Evolutionary conservation across 371 early-diverging fungal genomes (phyloP).

Genomic region (Mycotypha africana): DNA sequence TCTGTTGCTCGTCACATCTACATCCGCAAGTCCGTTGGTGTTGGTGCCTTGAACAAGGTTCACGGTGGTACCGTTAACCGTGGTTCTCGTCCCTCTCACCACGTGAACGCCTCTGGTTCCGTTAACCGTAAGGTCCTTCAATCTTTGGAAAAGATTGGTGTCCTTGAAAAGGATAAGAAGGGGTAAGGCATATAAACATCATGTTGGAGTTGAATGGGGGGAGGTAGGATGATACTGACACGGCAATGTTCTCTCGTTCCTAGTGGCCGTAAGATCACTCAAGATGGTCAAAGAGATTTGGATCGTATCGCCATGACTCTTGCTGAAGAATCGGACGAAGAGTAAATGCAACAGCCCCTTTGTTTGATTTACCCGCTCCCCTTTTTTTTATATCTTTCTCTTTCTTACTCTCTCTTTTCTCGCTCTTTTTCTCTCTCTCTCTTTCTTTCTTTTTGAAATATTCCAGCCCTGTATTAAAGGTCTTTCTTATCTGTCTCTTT

Average conservation of each 20-base stretch:
- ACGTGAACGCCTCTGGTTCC: conserved; percentile 84
- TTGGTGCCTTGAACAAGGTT: conserved; percentile 91
- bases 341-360: no score
- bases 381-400: background rate
- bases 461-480: no score
- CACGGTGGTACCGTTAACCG: conserved; percentile 93
- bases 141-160: conserved; percentile 95
- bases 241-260: no score
- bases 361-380: no score
- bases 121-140: conserved; percentile 94
- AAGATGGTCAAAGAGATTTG: conserved; percentile 78
- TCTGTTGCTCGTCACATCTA: conserved; percentile 97
- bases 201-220: no score
- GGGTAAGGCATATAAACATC: conserved; percentile 65
- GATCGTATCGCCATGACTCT: conserved; percentile 63
- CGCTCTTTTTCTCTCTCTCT: background rate
- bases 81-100: conserved; percentile 92
- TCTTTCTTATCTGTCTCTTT: no score
- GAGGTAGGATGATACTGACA: no score
- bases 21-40: conserved; percentile 91
- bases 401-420: background rate
- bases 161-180: conserved; percentile 87
- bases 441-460: background rate
- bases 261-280: conserved; percentile 31
- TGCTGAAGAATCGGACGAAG: conserved; percentile 24